Conservation (phyloP, 768 basidiomycete species). For the Tricholoma sp. region DNA sequence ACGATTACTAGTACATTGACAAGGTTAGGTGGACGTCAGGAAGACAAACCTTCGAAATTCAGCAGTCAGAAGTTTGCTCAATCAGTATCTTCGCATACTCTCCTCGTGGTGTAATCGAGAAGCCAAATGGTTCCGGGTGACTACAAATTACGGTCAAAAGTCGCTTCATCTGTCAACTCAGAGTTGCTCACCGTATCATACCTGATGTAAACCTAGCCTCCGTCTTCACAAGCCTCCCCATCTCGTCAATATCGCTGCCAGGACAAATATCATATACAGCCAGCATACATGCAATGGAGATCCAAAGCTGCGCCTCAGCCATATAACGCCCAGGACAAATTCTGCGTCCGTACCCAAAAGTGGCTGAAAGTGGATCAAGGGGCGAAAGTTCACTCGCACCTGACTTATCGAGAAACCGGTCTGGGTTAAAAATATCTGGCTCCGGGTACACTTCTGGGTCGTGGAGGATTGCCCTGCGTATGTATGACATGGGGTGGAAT, state of each 20-base stretch:
- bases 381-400: slow-evolving; percentile 26
- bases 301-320: slow-evolving; percentile 41
- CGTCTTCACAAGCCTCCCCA: slow-evolving; percentile 26
- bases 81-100: slow-evolving; percentile 23
- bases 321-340: slow-evolving; percentile 45
- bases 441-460: slow-evolving; percentile 41
- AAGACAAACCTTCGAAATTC: background rate
- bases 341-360: slow-evolving; percentile 41
- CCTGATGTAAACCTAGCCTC: slow-evolving; percentile 35
- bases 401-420: slow-evolving; percentile 34
- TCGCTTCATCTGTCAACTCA: background rate
- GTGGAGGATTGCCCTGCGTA: slow-evolving; percentile 43
- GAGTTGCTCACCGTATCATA: slow-evolving; percentile 35
- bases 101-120: slow-evolving; percentile 26
- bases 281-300: slow-evolving; percentile 40
- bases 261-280: slow-evolving; percentile 35
- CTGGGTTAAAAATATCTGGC: slow-evolving; percentile 44
- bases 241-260: slow-evolving; percentile 24
- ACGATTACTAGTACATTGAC: background rate
- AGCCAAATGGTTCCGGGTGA: slow-evolving; percentile 30
- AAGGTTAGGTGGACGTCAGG: slow-evolving; percentile 3
- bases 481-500: background rate
- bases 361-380: slow-evolving; percentile 28
- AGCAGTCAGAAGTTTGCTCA: slow-evolving; percentile 22
- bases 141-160: slow-evolving; percentile 11